A percentile compares a stretch with the other conserved stretches of the same genome.
phyloP scores from a whole-genome alignment of 1,139 yeast genomes.

The Taphrina sp. region DNA sequence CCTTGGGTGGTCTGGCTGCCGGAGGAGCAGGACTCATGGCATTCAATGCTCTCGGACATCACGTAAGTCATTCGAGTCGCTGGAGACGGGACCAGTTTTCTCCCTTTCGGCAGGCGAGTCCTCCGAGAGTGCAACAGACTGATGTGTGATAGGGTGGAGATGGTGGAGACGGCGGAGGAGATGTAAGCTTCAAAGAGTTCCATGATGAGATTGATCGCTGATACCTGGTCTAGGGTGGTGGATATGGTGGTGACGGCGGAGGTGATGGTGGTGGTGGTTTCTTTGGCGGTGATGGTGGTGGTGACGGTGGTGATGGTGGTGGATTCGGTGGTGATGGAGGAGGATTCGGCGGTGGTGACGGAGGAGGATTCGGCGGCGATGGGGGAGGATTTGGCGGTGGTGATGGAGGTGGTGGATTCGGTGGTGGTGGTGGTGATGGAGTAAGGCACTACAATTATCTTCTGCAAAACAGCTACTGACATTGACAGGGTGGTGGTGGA shows the following conservation, averaged over 20 bases:
- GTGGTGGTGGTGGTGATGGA: constrained; percentile 22
- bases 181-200: too few species aligned
- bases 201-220: too few species aligned
- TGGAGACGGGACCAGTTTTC: too few species aligned
- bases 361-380: constrained; percentile 8
- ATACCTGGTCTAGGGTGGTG: too few species aligned
- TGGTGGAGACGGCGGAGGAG: not conserved
- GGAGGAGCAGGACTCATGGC: constrained; percentile 19
- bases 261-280: constrained; percentile 4
- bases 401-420: constrained; percentile 12
- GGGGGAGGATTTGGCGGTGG: constrained; percentile 19
- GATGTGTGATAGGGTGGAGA: not conserved
- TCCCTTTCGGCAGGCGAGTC: not conserved
- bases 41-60: constrained; percentile 3
- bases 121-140: not conserved
- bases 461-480: too few species aligned
- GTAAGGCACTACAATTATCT: too few species aligned
- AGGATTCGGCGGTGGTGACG: constrained; percentile 18
- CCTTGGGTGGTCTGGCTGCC: constrained; percentile 7
- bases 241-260: constrained; percentile 14
- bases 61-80: too few species aligned
- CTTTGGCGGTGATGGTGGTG: constrained; percentile 10
- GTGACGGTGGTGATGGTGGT: constrained; percentile 7
- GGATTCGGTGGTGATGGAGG: constrained; percentile 12
- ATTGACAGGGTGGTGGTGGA: constrained; percentile 20